Percentiles rank a stretch among this genome's conserved stretches.
phyloP scores from a whole-genome alignment of 768 basidiomycete species.

The Coprinellus aureogranulatus region DNA sequence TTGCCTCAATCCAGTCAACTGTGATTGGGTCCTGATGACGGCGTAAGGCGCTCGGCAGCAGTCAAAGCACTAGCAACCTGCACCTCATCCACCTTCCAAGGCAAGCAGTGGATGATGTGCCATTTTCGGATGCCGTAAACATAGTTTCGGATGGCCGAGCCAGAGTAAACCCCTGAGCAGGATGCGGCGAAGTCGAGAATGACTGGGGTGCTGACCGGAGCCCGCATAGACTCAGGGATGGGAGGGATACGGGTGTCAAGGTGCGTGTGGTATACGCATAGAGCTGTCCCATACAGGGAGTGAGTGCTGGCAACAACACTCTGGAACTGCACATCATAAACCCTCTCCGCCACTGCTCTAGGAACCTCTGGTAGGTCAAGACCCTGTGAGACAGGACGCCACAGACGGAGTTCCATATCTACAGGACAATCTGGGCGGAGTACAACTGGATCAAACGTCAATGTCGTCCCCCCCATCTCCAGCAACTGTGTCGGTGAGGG shows the following conservation, averaged over 20 bases:
- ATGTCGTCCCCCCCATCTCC: too few species aligned
- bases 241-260: slow-evolving; percentile 21
- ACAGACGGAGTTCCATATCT: slow-evolving; percentile 20
- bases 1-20: background rate
- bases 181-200: slow-evolving; percentile 29
- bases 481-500: too few species aligned
- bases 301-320: slow-evolving; percentile 22
- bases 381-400: slow-evolving; percentile 18
- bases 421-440: slow-evolving; percentile 4
- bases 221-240: slow-evolving; percentile 25
- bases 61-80: slow-evolving; percentile 7
- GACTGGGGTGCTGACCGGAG: slow-evolving; percentile 17
- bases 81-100: slow-evolving; percentile 16
- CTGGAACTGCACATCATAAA: slow-evolving; percentile 20
- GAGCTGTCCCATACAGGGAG: slow-evolving; percentile 29
- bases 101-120: slow-evolving; percentile 27
- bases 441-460: background rate
- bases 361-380: background rate
- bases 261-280: slow-evolving; percentile 33
- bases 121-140: slow-evolving; percentile 29
- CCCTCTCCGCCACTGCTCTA: slow-evolving; percentile 17
- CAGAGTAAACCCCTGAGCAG: slow-evolving; percentile 16
- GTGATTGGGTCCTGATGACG: slow-evolving; percentile 15
- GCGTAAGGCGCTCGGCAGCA: slow-evolving; percentile 12
- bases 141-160: slow-evolving; percentile 18